Conservation (phyloP, 495 filamentous ascomycete species). For the Aspergillus biplanus region DNA sequence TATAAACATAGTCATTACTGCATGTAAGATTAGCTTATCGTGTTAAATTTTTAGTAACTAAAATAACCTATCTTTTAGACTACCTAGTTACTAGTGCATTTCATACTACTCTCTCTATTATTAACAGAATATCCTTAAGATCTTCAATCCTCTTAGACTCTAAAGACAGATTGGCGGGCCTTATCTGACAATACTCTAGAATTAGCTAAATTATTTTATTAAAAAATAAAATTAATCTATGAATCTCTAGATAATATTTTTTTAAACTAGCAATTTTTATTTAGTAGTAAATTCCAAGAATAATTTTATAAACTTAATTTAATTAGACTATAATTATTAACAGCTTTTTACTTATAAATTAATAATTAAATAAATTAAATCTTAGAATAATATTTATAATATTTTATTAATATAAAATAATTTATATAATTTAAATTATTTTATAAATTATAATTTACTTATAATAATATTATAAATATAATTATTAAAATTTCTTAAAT, state of each 20-base stretch:
- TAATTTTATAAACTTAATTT: slow-evolving; percentile 6
- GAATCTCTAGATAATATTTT: too few relatives aligned
- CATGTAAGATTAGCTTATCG: slow-evolving; percentile 4
- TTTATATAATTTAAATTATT: neutral
- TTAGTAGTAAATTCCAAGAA: too few relatives aligned
- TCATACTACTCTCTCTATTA: too few relatives aligned
- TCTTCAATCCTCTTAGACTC: too few relatives aligned
- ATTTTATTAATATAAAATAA: neutral
- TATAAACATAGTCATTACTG: neutral
- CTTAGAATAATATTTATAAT: slow-evolving; percentile 1
- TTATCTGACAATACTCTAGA: too few relatives aligned
- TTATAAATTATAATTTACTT: slow-evolving; percentile 1
- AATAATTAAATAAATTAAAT: neutral
- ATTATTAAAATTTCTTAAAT: neutral
- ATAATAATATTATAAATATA: slow-evolving; percentile 6
- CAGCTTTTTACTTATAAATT: neutral
- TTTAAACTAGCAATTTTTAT: too few relatives aligned
- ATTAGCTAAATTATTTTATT: too few relatives aligned
- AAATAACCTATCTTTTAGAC: too few relatives aligned
- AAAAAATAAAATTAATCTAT: too few relatives aligned
- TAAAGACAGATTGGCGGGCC: too few relatives aligned
- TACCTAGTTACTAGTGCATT: too few relatives aligned
- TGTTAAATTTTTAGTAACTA: neutral
- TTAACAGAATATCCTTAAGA: too few relatives aligned
- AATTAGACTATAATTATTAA: neutral